phyloP scores from a whole-genome alignment of 441 rosid genomes.

The Cnidoscolus chayamansa region DNA sequence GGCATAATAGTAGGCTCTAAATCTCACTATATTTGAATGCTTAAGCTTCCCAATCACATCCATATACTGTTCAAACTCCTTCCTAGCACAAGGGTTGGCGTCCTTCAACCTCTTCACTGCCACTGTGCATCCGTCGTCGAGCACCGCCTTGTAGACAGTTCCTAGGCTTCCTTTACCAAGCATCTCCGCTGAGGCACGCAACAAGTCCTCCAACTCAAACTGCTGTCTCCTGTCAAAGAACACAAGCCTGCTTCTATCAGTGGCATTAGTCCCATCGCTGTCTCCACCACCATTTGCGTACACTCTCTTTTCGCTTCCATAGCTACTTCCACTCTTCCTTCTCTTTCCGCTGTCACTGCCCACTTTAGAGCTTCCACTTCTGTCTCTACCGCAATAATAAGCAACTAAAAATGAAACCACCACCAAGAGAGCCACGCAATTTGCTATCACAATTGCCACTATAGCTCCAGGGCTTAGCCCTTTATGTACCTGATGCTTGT shows the following conservation, averaged over 20 bases:
- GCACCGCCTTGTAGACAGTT: constrained; percentile 85
- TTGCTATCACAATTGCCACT: constrained; percentile 59
- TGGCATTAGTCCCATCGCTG: constrained; percentile 66
- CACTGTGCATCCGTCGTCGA: constrained; percentile 63
- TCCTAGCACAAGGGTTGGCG: constrained; percentile 84
- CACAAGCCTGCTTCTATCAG: constrained; percentile 69
- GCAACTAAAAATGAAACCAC: constrained; percentile 59
- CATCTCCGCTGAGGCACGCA: constrained; percentile 94
- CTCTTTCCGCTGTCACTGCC: constrained; percentile 38
- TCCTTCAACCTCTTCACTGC: constrained; percentile 92
- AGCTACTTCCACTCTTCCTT: constrained; percentile 56
- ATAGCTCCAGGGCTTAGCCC: constrained; percentile 59
- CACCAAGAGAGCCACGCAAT: constrained; percentile 56
- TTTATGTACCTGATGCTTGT: constrained; percentile 22
- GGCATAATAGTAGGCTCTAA: constrained; percentile 91
- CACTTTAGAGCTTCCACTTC: constrained; percentile 36
- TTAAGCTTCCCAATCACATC: constrained; percentile 77
- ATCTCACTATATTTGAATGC: constrained; percentile 69
- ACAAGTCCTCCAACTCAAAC: constrained; percentile 82
- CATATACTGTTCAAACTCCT: constrained; percentile 91
- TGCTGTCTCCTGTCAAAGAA: constrained; percentile 70
- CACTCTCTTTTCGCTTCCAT: constrained; percentile 51
- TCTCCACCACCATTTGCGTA: constrained; percentile 54
- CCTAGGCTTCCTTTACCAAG: constrained; percentile 91
- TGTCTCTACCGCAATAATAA: constrained; percentile 51